Evolutionary conservation across 345 rosid genomes (phyloP).

Genomic region (Pugionium dolabratum): DNA sequence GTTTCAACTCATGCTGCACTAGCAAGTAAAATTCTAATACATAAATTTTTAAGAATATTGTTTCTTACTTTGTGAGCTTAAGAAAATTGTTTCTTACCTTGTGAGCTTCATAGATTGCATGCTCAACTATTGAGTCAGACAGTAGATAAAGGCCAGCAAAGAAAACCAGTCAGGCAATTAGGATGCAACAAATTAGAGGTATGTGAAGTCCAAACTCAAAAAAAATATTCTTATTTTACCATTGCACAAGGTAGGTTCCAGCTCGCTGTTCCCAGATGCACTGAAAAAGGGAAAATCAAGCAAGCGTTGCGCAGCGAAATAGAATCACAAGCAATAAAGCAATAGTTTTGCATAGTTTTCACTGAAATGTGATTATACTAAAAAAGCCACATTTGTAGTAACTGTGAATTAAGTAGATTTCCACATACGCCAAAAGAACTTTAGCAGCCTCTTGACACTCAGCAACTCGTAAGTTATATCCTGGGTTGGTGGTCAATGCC

Average conservation of each 20-base stretch:
- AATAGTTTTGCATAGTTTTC: conserved; percentile 15
- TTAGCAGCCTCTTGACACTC: conserved; percentile 96
- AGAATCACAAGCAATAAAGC: conserved; percentile 11
- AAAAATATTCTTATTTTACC: conserved; percentile 45
- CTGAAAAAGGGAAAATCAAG: conserved; percentile 43
- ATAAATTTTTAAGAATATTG: not conserved
- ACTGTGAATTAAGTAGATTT: conserved; percentile 13
- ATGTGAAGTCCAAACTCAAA: conserved; percentile 1
- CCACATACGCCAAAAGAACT: conserved; percentile 67
- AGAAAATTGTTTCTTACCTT: conserved; percentile 53
- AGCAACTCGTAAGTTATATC: conserved; percentile 84
- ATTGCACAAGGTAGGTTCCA: conserved; percentile 63
- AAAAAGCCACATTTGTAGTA: not conserved
- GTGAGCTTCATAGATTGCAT: conserved; percentile 63
- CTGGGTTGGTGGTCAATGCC: conserved; percentile 84
- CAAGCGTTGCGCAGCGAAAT: conserved; percentile 16
- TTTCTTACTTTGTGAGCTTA: conserved; percentile 5
- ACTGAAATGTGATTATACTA: not conserved
- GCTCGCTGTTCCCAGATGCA: conserved; percentile 61
- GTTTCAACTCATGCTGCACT: conserved; percentile 55
- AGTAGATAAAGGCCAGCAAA: conserved; percentile 29
- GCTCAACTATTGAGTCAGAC: conserved; percentile 56
- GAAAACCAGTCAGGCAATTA: not conserved
- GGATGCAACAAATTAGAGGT: conserved; percentile 12
- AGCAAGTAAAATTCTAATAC: conserved; percentile 20